Conservation (phyloP, 495 filamentous ascomycete species). For the Penicillium odoratum region DNA sequence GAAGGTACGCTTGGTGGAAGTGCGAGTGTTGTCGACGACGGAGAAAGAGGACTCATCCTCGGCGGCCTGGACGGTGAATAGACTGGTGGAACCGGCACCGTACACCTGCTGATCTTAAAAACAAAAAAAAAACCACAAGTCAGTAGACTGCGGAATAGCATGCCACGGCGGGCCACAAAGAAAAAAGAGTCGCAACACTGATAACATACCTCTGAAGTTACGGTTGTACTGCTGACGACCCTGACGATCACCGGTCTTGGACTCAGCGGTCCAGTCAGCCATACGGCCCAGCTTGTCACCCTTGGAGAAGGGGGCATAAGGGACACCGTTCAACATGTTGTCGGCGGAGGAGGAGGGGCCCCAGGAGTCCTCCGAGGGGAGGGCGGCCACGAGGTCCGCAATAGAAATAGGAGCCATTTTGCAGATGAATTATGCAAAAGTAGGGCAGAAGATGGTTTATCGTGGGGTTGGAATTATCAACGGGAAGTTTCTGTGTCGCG, state of each 20-base stretch:
- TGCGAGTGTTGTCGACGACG: constrained; percentile 90
- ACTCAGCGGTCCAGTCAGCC: constrained; percentile 97
- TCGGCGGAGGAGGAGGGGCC: constrained; percentile 78
- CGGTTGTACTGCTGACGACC: constrained; percentile 86
- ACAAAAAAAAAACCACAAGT: constrained; percentile 15
- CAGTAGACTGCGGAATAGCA: constrained; percentile 2
- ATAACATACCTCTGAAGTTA: constrained; percentile 77
- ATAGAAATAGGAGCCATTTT: constrained; percentile 59
- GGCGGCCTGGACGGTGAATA: constrained; percentile 85
- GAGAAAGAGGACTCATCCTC: constrained; percentile 98
- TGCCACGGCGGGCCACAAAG: constrained; percentile 8
- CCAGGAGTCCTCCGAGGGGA: constrained; percentile 73
- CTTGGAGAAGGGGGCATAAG: constrained; percentile 97
- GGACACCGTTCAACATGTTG: constrained; percentile 88
- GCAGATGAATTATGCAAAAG: constrained; percentile 20
- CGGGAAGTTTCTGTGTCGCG: constrained; percentile 49
- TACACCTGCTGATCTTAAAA: constrained; percentile 90
- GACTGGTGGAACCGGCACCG: constrained; percentile 79
- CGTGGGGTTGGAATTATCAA: constrained; percentile 35
- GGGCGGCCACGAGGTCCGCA: constrained; percentile 56
- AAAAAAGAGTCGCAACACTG: constrained; percentile 6
- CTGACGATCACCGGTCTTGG: constrained; percentile 80
- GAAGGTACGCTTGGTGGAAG: constrained; percentile 79
- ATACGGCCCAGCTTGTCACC: constrained; percentile 98
- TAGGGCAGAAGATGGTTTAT: constrained; percentile 17